Evolutionary conservation across 2,329 filamentous ascomycete genomes (phyloP).

Genomic region (Microdochium trichocladiopsis): DNA sequence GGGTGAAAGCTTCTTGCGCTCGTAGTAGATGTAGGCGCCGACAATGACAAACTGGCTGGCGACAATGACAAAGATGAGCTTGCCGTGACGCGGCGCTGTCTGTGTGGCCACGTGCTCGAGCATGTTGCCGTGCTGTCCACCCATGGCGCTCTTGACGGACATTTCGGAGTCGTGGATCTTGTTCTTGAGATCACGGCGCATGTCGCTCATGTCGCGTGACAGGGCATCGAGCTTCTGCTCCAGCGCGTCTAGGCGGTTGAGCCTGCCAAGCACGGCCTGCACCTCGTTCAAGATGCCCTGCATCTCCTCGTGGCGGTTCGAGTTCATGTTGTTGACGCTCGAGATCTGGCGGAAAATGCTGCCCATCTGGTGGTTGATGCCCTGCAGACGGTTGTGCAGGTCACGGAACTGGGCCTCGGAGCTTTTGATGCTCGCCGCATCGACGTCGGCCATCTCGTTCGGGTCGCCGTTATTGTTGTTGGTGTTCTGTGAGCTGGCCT

Average conservation of each 20-base stretch:
- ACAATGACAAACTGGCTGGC: slow-evolving; percentile 67
- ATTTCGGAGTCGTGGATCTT: slow-evolving; percentile 44
- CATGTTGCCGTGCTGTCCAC: slow-evolving; percentile 41
- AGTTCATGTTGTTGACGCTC: slow-evolving; percentile 39
- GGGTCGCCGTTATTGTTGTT: slow-evolving; percentile 20
- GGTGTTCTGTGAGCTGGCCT: slow-evolving; percentile 14
- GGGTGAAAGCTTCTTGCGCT: slow-evolving; percentile 69
- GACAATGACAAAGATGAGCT: slow-evolving; percentile 62
- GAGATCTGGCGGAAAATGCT: slow-evolving; percentile 53
- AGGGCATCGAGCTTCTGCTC: slow-evolving; percentile 41
- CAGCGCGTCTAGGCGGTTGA: slow-evolving; percentile 36
- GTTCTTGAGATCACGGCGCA: slow-evolving; percentile 46
- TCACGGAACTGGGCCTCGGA: slow-evolving; percentile 68
- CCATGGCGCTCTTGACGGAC: slow-evolving; percentile 44
- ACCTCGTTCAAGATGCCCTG: slow-evolving; percentile 36
- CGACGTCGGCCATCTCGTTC: slow-evolving; percentile 37
- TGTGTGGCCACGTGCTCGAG: slow-evolving; percentile 38
- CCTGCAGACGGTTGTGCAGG: slow-evolving; percentile 76
- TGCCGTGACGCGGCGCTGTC: slow-evolving; percentile 40
- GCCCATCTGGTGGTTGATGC: slow-evolving; percentile 60
- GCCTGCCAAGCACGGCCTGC: slow-evolving; percentile 32
- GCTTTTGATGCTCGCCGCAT: slow-evolving; percentile 38
- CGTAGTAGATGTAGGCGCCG: slow-evolving; percentile 68
- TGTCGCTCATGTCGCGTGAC: slow-evolving; percentile 49
- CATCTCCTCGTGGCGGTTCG: slow-evolving; percentile 51